These are phyloP conservation scores for Claviceps spartinae DNA, from an alignment of 2,329 filamentous ascomycete genomes.

Conservation along the genomic window DNA sequence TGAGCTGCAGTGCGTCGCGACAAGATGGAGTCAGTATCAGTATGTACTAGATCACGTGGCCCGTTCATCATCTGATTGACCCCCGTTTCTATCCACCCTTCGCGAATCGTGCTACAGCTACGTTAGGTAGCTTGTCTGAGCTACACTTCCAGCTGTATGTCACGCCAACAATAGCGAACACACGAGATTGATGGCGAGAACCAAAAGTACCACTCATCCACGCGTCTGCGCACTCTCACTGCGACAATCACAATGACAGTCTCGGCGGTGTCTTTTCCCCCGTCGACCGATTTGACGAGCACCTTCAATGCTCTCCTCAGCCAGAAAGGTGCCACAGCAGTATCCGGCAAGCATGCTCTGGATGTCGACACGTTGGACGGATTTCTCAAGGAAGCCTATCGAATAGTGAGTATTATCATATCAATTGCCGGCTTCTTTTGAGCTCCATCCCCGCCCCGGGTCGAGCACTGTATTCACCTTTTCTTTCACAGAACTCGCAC, in stretches of 20 bases:
- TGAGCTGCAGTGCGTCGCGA: too few relatives aligned
- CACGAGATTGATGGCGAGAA: neutral
- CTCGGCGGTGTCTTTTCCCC: slow-evolving; percentile 5
- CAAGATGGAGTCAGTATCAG: too few relatives aligned
- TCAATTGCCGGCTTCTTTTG: neutral
- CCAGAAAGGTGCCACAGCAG: slow-evolving; percentile 39
- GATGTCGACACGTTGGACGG: slow-evolving; percentile 50
- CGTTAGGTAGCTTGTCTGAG: neutral
- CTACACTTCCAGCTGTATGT: neutral
- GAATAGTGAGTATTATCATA: slow-evolving; percentile 51
- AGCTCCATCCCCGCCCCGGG: too few relatives aligned
- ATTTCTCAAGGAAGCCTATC: slow-evolving; percentile 87
- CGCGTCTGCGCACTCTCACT: neutral
- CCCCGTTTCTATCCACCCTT: neutral
- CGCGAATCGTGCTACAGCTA: neutral
- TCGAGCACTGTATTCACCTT: neutral
- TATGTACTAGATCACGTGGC: neutral
- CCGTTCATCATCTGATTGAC: neutral
- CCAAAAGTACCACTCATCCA: neutral
- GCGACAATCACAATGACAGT: slow-evolving; percentile 2
- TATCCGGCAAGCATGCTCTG: slow-evolving; percentile 26
- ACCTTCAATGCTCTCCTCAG: slow-evolving; percentile 53
- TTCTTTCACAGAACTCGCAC: slow-evolving; percentile 55
- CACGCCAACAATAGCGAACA: neutral
- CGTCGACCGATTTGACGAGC: slow-evolving; percentile 49